Conservation (phyloP, 352 stramenopile species). For the Bremia lactucae region DNA sequence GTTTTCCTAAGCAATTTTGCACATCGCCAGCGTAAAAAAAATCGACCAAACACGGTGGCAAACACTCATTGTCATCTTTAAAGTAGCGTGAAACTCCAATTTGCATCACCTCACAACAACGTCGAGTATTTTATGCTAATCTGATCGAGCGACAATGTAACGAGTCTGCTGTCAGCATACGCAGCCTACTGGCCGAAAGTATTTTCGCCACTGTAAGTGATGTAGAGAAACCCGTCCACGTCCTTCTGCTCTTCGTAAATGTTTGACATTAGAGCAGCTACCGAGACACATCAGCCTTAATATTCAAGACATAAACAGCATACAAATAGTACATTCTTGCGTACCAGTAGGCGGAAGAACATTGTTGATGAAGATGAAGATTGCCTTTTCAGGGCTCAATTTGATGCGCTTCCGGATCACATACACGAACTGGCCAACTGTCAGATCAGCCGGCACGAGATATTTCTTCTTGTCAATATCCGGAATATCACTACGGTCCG, state of each 20-base stretch:
- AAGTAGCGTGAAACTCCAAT: slow-evolving; percentile 1
- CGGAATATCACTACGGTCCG: slow-evolving; percentile 95
- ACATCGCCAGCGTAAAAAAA: slow-evolving; percentile 28
- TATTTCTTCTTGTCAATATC: slow-evolving; percentile 99
- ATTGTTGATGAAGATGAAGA: slow-evolving; percentile 99
- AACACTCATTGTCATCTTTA: slow-evolving; percentile 20
- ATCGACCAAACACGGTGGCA: slow-evolving; percentile 18
- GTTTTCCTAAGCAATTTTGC: slow-evolving; percentile 25
- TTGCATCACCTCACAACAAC: slow-evolving; percentile 1
- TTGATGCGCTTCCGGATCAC: slow-evolving; percentile 99
- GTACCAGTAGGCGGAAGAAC: slow-evolving; percentile 92
- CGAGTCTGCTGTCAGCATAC: slow-evolving; percentile 11
- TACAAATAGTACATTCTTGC: too few relatives aligned
- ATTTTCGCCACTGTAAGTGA: slow-evolving; percentile 99
- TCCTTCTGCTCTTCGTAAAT: slow-evolving; percentile 99
- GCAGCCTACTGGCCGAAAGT: slow-evolving; percentile 89
- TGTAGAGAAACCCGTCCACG: slow-evolving; percentile 98
- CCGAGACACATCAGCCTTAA: neutral
- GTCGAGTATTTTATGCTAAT: slow-evolving; percentile 3
- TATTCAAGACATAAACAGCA: too few relatives aligned
- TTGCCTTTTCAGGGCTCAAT: slow-evolving; percentile 92
- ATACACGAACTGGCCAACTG: slow-evolving; percentile 98
- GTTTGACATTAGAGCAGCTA: slow-evolving; percentile 96
- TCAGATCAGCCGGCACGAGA: slow-evolving; percentile 94
- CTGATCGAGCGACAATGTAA: slow-evolving; percentile 1